Base-by-base conservation (phyloP, 352 stramenopile species). In the Phytophthora hibernalis region DNA sequence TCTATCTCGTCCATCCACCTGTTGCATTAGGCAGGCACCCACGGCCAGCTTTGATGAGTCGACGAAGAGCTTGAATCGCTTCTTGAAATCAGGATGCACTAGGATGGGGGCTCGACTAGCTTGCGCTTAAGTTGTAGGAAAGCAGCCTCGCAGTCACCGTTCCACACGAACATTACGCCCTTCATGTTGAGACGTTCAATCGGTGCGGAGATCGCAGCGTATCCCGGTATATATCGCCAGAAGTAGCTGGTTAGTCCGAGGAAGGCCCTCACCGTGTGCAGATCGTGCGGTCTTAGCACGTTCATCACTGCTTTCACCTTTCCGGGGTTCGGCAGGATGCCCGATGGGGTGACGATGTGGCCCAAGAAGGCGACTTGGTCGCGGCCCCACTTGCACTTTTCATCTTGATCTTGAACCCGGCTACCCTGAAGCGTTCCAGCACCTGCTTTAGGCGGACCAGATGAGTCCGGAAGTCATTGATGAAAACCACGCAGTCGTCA, bases 51-150 rank as follows among this genome's bases (percentile, higher is more conserved):
- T 10, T 1, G 22, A 53, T 2, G 45, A 53, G 21, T 53, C 45
- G 15, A 53, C 45, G 45, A 40, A 53, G 0, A 40, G 26, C 16
- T 40, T 53, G 21, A 60, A 43, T 1, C 53, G 24, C 9, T 60
- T 60, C 6, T 37, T 20, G 11, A 49, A 60, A 10, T 60, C 38
- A 0, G 38, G 53, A 20, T 60, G 51, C 15, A 60, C 53, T 0
- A 60, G n/a, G 1, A 60, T 60, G 26, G 53, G 20, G 53, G 38
- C 10, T 60, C 38, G n/a, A n/a, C n/a, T n/a, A n/a, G n/a, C n/a
- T n/a, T n/a, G n/a, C 8, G 49, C 38, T 45, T 44, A 2, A 45
- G 31, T 10, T 56, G 50, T 1, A 44, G 11, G 31, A 56, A 56
- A 0, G 38, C 38, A 0, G 38, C 21, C 11, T 60, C 53, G n/a